Evolutionary conservation across 768 basidiomycete species (phyloP).

Genomic region (Trametes elegans): DNA sequence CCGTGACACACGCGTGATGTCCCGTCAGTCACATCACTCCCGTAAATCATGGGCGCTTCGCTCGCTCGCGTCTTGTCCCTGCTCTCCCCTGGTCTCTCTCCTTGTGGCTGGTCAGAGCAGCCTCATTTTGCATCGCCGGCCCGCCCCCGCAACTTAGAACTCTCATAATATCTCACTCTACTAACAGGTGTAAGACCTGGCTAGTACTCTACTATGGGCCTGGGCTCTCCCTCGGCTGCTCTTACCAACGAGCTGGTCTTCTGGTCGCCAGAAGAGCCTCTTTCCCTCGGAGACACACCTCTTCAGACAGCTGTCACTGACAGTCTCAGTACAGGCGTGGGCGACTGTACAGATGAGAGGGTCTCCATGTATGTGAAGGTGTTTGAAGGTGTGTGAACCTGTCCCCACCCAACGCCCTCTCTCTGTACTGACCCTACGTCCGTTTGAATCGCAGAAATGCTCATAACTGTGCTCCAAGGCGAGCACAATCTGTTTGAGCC

Average conservation of each 20-base stretch:
- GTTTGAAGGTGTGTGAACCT: constrained; percentile 19
- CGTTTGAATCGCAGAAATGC: constrained; percentile 44
- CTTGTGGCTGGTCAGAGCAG: background rate
- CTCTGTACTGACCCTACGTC: background rate
- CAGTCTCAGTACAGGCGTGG: background rate
- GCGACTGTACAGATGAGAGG: background rate
- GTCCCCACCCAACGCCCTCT: background rate
- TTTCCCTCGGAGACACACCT: background rate
- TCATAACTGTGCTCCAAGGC: constrained; percentile 46
- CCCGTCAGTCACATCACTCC: constrained; percentile 1
- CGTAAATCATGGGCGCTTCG: background rate
- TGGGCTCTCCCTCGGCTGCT: constrained; percentile 15
- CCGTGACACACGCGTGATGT: background rate
- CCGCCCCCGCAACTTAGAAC: background rate
- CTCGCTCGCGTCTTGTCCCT: constrained; percentile 5
- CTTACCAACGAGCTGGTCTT: constrained; percentile 10
- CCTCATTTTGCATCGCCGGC: background rate
- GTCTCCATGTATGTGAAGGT: constrained; percentile 23
- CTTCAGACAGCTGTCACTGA: background rate
- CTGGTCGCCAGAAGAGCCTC: constrained; percentile 1
- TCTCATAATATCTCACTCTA: background rate
- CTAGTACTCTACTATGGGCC: background rate
- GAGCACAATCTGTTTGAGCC: constrained; percentile 53
- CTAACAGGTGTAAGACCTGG: background rate
- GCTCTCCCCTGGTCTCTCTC: background rate